phyloP scores from a whole-genome alignment of 2,329 filamentous ascomycete species.

The Teratosphaeria pseudoeucalypti region DNA sequence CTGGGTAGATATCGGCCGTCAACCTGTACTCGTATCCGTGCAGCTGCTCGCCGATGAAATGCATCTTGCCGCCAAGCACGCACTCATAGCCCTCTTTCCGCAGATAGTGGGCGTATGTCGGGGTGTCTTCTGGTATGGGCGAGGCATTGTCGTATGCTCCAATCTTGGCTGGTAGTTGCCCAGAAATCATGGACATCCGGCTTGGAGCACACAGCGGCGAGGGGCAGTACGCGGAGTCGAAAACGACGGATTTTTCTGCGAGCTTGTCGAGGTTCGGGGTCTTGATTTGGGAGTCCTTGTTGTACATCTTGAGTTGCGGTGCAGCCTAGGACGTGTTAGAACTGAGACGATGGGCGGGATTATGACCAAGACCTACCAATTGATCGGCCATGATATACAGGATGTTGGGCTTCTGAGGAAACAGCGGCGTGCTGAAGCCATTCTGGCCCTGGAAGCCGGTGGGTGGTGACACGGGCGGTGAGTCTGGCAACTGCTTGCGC shows the following conservation, averaged over 20 bases:
- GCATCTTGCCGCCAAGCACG: constrained; percentile 89
- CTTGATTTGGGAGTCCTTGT: constrained; percentile 77
- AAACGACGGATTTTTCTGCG: constrained; percentile 72
- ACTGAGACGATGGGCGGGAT: neutral
- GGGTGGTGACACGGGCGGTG: constrained; percentile 28
- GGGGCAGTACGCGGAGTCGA: constrained; percentile 89
- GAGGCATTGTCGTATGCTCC: constrained; percentile 86
- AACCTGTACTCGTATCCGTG: constrained; percentile 88
- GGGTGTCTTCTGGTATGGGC: constrained; percentile 70
- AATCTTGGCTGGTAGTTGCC: constrained; percentile 83
- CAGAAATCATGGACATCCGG: constrained; percentile 88
- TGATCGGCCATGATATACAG: constrained; percentile 97
- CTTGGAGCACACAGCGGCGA: constrained; percentile 87
- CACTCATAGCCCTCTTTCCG: constrained; percentile 80
- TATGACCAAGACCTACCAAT: constrained; percentile 36
- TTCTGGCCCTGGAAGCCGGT: constrained; percentile 27
- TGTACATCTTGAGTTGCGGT: constrained; percentile 84
- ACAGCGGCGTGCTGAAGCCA: constrained; percentile 29
- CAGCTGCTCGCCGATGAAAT: constrained; percentile 89
- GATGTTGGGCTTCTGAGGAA: constrained; percentile 55
- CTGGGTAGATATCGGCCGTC: constrained; percentile 92
- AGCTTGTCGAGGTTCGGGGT: constrained; percentile 82
- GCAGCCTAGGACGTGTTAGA: constrained; percentile 45
- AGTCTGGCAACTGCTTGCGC: constrained; percentile 21
- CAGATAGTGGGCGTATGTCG: constrained; percentile 88